phyloP scores from a whole-genome alignment of 139 green algal species.

The Medakamo hakoo region DNA sequence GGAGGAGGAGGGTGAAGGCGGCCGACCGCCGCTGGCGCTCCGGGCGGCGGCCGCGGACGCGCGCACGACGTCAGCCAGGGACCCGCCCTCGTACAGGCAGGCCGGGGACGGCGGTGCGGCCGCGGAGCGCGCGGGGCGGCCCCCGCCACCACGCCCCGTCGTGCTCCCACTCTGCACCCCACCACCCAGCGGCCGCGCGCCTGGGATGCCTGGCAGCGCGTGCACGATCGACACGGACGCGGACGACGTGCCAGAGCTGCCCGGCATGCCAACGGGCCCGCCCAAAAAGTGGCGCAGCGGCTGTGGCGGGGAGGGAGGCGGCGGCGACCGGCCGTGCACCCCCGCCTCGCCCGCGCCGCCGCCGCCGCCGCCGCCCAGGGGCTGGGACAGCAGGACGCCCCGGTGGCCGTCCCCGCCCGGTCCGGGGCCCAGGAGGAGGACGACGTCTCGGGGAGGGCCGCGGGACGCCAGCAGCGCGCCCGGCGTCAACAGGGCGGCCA shows the following conservation, averaged over 20 bases:
- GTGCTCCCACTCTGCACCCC: neutral
- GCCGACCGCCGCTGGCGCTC: neutral
- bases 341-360: neutral
- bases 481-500: no score
- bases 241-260: constrained; percentile 9
- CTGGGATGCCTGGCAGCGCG: constrained; percentile 1
- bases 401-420: constrained; percentile 1
- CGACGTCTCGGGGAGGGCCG: constrained; percentile 13
- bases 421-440: constrained; percentile 17
- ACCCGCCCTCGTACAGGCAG: constrained; percentile 7
- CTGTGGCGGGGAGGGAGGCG: neutral
- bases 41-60: neutral
- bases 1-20: neutral
- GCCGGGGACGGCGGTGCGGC: neutral
- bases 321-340: neutral
- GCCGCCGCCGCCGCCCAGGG: neutral
- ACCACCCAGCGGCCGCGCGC: constrained; percentile 2
- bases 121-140: neutral
- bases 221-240: constrained; percentile 17
- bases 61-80: constrained; percentile 7
- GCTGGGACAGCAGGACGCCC: constrained; percentile 24
- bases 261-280: constrained; percentile 26
- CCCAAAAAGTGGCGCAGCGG: constrained; percentile 20
- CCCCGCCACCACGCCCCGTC: no score
- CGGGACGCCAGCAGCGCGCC: no score